phyloP scores from a whole-genome alignment of 305 asterid genomes.

The Rubia tinctorum region DNA sequence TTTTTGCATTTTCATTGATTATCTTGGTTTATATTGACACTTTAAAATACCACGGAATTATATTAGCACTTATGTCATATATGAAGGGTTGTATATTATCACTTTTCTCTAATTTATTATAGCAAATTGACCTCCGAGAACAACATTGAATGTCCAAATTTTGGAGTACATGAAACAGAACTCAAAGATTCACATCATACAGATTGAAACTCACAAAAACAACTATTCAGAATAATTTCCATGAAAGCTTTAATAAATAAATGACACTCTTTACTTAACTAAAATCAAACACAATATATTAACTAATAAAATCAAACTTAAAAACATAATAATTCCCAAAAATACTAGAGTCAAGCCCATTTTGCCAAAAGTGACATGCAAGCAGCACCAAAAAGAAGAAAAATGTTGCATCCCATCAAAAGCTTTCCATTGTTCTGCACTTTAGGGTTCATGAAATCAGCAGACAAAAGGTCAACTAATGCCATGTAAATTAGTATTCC shows the following conservation, averaged over 20 bases:
- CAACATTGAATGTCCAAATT: neutral
- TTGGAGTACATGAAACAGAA: neutral
- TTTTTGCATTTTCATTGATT: conserved; percentile 72
- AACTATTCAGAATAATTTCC: neutral
- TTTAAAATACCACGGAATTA: no score
- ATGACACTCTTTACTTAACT: neutral
- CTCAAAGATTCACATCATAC: neutral
- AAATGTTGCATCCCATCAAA: neutral
- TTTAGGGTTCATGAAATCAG: neutral
- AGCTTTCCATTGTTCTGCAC: conserved; percentile 2
- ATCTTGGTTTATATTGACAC: no score
- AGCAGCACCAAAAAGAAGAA: neutral
- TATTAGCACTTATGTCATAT: no score
- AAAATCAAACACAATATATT: no score
- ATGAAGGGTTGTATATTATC: no score
- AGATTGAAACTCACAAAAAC: neutral
- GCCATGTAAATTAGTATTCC: conserved; percentile 6
- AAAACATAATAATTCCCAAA: neutral
- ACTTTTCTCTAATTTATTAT: no score
- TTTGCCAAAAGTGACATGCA: conserved; percentile 1
- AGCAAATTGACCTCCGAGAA: neutral
- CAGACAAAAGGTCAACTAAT: neutral
- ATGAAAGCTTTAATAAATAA: neutral
- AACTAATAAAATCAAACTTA: neutral
- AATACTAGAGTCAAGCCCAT: neutral